Percentiles rank a stretch among this genome's conserved stretches.
phyloP scores from a whole-genome alignment of 352 stramenopile species.

The Elongisporangium undulatum region DNA sequence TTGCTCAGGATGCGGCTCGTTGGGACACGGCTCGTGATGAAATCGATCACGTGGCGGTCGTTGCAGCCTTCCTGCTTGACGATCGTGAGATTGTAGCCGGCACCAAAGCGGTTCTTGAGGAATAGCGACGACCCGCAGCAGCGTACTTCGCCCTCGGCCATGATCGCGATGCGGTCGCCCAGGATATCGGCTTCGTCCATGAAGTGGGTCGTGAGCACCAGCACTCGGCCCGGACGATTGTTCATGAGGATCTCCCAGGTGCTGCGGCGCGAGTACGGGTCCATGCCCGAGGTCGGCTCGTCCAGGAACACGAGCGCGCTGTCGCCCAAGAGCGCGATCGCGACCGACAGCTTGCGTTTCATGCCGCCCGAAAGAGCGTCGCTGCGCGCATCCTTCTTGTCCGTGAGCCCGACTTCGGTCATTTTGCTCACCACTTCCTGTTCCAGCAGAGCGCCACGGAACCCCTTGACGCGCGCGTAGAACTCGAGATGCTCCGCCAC shows the following conservation, averaged over 20 bases:
- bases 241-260: slow-evolving; percentile 93
- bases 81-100: slow-evolving; percentile 86
- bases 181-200: slow-evolving; percentile 82
- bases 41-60: slow-evolving; percentile 16
- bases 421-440: slow-evolving; percentile 12
- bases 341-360: slow-evolving; percentile 96
- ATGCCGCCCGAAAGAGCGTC: slow-evolving; percentile 86
- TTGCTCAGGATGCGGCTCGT: slow-evolving; percentile 29
- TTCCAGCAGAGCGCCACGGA: background rate
- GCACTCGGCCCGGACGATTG: slow-evolving; percentile 80
- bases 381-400: slow-evolving; percentile 74
- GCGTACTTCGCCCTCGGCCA: slow-evolving; percentile 87
- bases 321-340: slow-evolving; percentile 94
- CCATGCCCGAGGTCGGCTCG: slow-evolving; percentile 94
- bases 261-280: slow-evolving; percentile 92
- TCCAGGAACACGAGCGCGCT: slow-evolving; percentile 89
- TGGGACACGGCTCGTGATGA: slow-evolving; percentile 10
- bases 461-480: background rate
- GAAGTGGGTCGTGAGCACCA: slow-evolving; percentile 82
- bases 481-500: background rate
- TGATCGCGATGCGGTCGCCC: slow-evolving; percentile 89
- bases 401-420: slow-evolving; percentile 77
- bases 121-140: slow-evolving; percentile 80
- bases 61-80: slow-evolving; percentile 33
- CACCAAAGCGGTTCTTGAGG: slow-evolving; percentile 92